Percentiles rank a stretch among this genome's conserved stretches.
phyloP scores from a whole-genome alignment of 805 yeast genomes.

The Ogataea zsoltii region DNA sequence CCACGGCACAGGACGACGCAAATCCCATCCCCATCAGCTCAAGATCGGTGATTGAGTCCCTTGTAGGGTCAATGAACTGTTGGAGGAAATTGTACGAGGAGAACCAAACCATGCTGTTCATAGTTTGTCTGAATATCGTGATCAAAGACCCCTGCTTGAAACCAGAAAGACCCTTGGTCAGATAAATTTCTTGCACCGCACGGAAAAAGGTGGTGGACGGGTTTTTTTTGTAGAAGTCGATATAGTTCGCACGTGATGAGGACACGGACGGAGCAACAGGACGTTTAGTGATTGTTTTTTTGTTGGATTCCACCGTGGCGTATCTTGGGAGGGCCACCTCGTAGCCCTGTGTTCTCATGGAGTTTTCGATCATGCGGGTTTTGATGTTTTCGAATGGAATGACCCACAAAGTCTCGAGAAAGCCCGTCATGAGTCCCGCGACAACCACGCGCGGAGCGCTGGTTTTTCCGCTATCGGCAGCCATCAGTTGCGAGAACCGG shows the following conservation, averaged over 20 bases:
- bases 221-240: slow-evolving; percentile 43
- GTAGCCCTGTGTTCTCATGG: slow-evolving; percentile 38
- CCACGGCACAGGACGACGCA: slow-evolving; percentile 70
- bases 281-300: slow-evolving; percentile 16
- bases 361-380: slow-evolving; percentile 75
- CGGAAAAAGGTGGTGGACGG: slow-evolving; percentile 57
- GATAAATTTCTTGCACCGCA: slow-evolving; percentile 65
- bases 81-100: slow-evolving; percentile 78
- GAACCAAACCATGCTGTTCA: slow-evolving; percentile 79
- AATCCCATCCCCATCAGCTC: slow-evolving; percentile 48
- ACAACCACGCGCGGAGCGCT: slow-evolving; percentile 79
- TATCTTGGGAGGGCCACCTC: slow-evolving; percentile 24
- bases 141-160: slow-evolving; percentile 81
- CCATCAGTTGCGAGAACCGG: slow-evolving; percentile 67
- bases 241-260: slow-evolving; percentile 17
- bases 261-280: slow-evolving; percentile 8
- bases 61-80: slow-evolving; percentile 63
- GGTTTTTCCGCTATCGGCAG: slow-evolving; percentile 57
- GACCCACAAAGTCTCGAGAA: slow-evolving; percentile 76
- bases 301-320: slow-evolving; percentile 25
- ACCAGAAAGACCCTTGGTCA: slow-evolving; percentile 71
- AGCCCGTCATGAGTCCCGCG: slow-evolving; percentile 84
- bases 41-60: slow-evolving; percentile 42
- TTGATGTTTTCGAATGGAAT: slow-evolving; percentile 91
- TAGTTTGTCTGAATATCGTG: slow-evolving; percentile 78